phyloP scores from a whole-genome alignment of 352 stramenopile genomes.

The Globisporangium takayamanum region DNA sequence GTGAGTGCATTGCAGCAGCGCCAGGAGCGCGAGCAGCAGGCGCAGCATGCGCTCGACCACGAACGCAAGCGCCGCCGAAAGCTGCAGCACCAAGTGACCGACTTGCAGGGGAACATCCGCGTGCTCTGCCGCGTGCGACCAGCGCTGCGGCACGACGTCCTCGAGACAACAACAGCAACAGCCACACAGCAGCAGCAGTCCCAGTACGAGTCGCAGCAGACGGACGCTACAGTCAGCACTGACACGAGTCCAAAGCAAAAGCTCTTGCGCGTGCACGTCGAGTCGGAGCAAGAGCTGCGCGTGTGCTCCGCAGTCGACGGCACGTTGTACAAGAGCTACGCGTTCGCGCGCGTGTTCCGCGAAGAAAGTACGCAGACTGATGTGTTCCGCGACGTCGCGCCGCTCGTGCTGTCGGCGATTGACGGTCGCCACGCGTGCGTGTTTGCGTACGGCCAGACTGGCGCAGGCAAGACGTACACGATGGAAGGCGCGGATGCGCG shows the following conservation, averaged over 20 bases:
- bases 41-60: constrained; percentile 34
- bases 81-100: constrained; percentile 38
- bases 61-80: constrained; percentile 38
- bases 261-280: constrained; percentile 21
- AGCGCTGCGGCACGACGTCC: constrained; percentile 12
- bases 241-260: constrained; percentile 6
- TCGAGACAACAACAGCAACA: constrained; percentile 2
- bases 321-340: constrained; percentile 72
- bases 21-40: constrained; percentile 27
- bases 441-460: constrained; percentile 93
- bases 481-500: constrained; percentile 20
- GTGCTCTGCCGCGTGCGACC: constrained; percentile 81
- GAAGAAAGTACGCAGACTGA: constrained; percentile 68
- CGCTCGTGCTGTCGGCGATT: constrained; percentile 82
- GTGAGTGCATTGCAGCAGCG: constrained; percentile 33
- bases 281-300: constrained; percentile 9
- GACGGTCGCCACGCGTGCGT: constrained; percentile 93
- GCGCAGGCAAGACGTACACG: constrained; percentile 33
- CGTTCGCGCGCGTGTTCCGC: constrained; percentile 81
- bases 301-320: constrained; percentile 35
- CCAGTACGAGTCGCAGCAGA: neutral
- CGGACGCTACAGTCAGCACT: neutral
- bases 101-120: constrained; percentile 58
- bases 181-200: constrained; percentile 6
- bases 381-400: constrained; percentile 91